Evolutionary conservation across 495 filamentous ascomycete genomes (phyloP).

Genomic region (Polyplosphaeria fusca): DNA sequence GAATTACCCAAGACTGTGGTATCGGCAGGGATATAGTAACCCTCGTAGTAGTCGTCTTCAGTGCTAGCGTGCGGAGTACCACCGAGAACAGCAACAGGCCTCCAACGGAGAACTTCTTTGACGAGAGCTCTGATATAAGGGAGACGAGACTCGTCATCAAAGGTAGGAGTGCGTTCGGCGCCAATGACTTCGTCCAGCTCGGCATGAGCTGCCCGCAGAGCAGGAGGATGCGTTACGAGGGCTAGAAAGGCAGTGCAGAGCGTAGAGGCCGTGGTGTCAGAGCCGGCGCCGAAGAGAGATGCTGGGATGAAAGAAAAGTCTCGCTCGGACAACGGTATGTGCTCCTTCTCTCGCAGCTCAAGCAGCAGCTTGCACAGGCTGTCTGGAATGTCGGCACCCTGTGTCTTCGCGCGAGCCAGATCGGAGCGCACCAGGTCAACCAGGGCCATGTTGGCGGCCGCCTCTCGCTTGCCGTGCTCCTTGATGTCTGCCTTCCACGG

Average conservation of each 20-base stretch:
- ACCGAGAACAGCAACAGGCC: constrained; percentile 58
- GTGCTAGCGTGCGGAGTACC: constrained; percentile 61
- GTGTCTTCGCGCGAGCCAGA: constrained; percentile 43
- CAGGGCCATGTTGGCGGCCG: constrained; percentile 50
- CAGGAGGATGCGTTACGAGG: constrained; percentile 47
- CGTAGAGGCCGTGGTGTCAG: constrained; percentile 63
- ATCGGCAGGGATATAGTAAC: constrained; percentile 44
- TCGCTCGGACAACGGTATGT: constrained; percentile 44
- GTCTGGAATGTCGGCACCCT: constrained; percentile 34
- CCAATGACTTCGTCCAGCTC: constrained; percentile 59
- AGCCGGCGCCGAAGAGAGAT: constrained; percentile 62
- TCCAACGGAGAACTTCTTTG: constrained; percentile 61
- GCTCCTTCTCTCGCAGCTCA: constrained; percentile 25
- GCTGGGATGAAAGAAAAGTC: constrained; percentile 60
- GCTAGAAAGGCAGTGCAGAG: constrained; percentile 60
- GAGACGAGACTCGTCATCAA: constrained; percentile 50
- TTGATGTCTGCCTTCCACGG: constrained; percentile 59
- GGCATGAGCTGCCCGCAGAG: constrained; percentile 51
- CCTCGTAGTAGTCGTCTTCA: constrained; percentile 54
- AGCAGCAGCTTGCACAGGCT: constrained; percentile 23
- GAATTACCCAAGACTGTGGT: constrained; percentile 61
- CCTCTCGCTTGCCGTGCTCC: constrained; percentile 50
- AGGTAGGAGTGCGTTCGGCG: constrained; percentile 48
- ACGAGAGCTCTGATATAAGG: constrained; percentile 52
- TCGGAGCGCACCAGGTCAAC: constrained; percentile 55